Conservation (phyloP, 306 rosid species). For the Trifolium fragiferum region DNA sequence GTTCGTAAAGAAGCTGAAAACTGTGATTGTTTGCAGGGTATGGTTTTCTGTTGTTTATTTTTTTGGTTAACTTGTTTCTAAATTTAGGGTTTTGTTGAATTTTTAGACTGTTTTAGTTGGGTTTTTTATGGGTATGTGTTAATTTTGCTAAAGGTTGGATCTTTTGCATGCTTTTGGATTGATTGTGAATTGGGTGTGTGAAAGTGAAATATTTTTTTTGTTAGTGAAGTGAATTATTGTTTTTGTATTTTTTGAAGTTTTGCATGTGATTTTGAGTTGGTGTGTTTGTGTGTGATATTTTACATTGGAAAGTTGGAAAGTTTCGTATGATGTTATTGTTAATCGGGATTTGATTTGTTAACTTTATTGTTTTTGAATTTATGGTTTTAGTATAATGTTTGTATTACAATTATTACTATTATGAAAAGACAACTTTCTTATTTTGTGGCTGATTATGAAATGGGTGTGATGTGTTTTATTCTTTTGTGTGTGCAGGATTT, state of each 20-base stretch:
- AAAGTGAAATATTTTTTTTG: too few relatives aligned
- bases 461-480: background rate
- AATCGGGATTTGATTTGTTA: too few relatives aligned
- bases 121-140: too few relatives aligned
- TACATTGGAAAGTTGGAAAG: background rate
- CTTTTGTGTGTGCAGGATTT: background rate
- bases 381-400: too few relatives aligned
- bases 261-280: background rate
- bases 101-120: background rate
- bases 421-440: background rate
- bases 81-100: background rate
- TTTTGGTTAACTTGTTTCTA: background rate
- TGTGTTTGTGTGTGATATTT: background rate
- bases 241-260: background rate
- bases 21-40: conserved; percentile 28
- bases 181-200: background rate
- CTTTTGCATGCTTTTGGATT: too few relatives aligned
- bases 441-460: background rate
- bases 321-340: background rate
- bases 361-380: too few relatives aligned
- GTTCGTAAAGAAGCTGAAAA: conserved; percentile 25
- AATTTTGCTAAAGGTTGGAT: too few relatives aligned
- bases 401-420: too few relatives aligned
- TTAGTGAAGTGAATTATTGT: background rate
- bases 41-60: background rate